A percentile compares a stretch with the other conserved stretches of the same genome.
phyloP scores from a whole-genome alignment of 176 grass and related monocot genomes.

The Thalia dealbata region DNA sequence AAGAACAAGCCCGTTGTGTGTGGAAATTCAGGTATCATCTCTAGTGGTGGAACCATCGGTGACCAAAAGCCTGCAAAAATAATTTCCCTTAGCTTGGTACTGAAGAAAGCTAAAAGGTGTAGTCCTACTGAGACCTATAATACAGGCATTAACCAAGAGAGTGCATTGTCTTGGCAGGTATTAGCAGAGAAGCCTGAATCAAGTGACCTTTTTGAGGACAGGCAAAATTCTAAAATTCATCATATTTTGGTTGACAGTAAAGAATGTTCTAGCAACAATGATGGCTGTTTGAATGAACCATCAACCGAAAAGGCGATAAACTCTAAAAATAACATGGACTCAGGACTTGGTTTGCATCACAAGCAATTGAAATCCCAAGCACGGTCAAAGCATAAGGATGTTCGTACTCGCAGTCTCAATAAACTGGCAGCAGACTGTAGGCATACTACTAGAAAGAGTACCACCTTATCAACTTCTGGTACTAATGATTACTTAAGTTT shows the following conservation, averaged over 20 bases:
- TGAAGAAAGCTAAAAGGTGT: slow-evolving; percentile 57
- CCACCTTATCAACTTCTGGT: slow-evolving; percentile 24
- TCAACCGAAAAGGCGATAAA: not conserved
- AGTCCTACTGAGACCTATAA: slow-evolving; percentile 30
- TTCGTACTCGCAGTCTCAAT: not conserved
- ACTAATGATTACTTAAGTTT: slow-evolving; percentile 16
- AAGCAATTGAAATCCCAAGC: not conserved
- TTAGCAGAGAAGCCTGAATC: not conserved
- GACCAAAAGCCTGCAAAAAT: slow-evolving; percentile 74
- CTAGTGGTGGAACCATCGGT: slow-evolving; percentile 46
- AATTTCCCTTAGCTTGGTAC: slow-evolving; percentile 61
- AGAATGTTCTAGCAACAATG: slow-evolving; percentile 8
- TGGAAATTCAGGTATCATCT: slow-evolving; percentile 61
- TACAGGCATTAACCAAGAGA: not conserved
- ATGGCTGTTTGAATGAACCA: not conserved
- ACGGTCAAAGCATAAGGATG: slow-evolving; percentile 8
- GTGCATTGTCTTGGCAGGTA: not conserved
- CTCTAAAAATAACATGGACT: not conserved
- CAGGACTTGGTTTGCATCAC: not conserved
- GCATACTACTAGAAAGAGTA: slow-evolving; percentile 21
- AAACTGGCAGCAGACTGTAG: slow-evolving; percentile 15
- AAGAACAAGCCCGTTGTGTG: slow-evolving; percentile 35
- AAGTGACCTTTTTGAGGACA: not conserved
- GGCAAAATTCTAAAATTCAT: not conserved
- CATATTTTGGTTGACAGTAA: not conserved